A percentile compares a stretch with the other conserved stretches of the same genome.
Conservation (phyloP, 805 yeast genomes). For the Yamadazyma sp. region DNA sequence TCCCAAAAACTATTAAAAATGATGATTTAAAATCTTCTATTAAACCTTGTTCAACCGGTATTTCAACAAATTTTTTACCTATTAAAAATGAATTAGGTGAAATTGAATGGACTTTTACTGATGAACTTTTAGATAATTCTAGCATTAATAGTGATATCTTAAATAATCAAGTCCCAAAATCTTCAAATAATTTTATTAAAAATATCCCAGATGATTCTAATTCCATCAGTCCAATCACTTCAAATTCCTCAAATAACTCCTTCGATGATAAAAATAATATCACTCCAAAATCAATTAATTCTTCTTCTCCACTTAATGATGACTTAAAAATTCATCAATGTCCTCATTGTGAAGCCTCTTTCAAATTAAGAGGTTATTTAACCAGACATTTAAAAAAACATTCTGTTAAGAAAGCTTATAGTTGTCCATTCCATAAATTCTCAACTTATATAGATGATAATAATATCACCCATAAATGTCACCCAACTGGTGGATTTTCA, state of each 20-base stretch:
- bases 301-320: conserved; percentile 18
- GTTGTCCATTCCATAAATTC: conserved; percentile 49
- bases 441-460: conserved; percentile 37
- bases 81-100: conserved; percentile 52
- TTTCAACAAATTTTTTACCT: conserved; percentile 49
- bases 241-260: conserved; percentile 26
- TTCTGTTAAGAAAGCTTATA: conserved; percentile 46
- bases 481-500: conserved; percentile 57
- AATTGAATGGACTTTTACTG: conserved; percentile 55
- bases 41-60: conserved; percentile 48
- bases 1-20: conserved; percentile 3
- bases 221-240: conserved; percentile 27
- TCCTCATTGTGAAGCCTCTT: conserved; percentile 45
- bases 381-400: conserved; percentile 57
- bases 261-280: conserved; percentile 13
- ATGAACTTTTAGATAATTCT: conserved; percentile 21
- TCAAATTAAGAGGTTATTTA: conserved; percentile 52
- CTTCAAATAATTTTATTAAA: no score
- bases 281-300: conserved; percentile 28
- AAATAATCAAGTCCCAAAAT: neutral
- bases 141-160: neutral
- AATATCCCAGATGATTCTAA: no score
- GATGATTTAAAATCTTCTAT: conserved; percentile 9
- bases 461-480: conserved; percentile 45
- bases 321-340: conserved; percentile 33